Base-by-base conservation (phyloP, 225 moss, liverwort and hornwort species). In the Sphagnum tenellum region DNA sequence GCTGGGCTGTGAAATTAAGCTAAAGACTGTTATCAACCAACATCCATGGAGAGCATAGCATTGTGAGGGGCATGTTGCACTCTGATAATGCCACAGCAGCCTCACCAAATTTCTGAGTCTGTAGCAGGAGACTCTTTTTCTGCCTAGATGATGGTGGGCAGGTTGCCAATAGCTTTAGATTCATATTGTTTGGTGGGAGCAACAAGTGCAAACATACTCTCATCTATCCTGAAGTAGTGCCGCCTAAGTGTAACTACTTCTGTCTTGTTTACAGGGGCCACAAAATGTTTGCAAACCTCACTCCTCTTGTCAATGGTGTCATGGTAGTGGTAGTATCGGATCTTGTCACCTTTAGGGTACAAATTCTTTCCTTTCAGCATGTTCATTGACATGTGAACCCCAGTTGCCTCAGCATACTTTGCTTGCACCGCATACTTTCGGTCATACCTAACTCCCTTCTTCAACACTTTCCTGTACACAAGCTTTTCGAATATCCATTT, bases 361-460 rank as follows among this genome's bases (percentile, higher is more conserved):
- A 9, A 4, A 9, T 80, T 83, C 61, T 72, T 70, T 47, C 86
- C 86, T 60, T 45, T 61, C 7, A 66, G 64, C 77, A 85, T 78
- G 76, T 86, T 73, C 83, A 82, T 83, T 12, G 86, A 80, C 79
- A 82, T 82, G 69, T 86, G 86, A 49, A 86, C 83, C 44, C 86
- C 86, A 0, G 86, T 83, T 48, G 86, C 83, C 53, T 77, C 63
- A 9, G 82, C 83, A 5, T 78, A 47, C 14, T 75, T 55, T 5
- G 78, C 77, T 76, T 86, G 75, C 64, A 86, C 51, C 4, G 53
- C 71, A 46, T 61, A 86, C 58, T 86, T 86, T 47, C 79, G 75
- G 64, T 83, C 83, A 67, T 74, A 76, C 13, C 71, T 70, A 29
- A 75, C 59, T 4, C 77, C 77, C 44, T 62, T 57, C 64, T 47